These are phyloP conservation scores for Epichloe sibirici DNA, from an alignment of 2,329 filamentous ascomycete genomes.

Conservation along the genomic window DNA sequence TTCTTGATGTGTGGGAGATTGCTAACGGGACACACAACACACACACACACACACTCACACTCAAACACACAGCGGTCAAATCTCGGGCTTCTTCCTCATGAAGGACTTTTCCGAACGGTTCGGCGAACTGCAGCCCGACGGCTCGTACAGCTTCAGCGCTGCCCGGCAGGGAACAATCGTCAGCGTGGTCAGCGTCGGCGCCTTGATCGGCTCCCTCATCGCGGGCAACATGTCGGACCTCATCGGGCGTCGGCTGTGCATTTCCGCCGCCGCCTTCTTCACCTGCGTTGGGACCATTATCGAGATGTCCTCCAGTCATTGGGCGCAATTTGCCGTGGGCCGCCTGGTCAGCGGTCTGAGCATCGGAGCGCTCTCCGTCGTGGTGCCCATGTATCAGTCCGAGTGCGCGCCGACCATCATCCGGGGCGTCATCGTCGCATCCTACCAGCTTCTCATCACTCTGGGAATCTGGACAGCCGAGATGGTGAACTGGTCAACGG, in stretches of 20 bases:
- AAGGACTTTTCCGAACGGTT: constrained; percentile 43
- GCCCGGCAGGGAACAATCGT: constrained; percentile 49
- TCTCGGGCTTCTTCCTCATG: constrained; percentile 51
- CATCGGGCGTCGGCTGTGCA: constrained; percentile 49
- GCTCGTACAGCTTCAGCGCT: constrained; percentile 38
- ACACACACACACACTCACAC: not conserved
- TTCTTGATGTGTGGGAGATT: not conserved
- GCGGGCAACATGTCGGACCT: constrained; percentile 49
- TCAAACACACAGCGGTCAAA: constrained; percentile 37
- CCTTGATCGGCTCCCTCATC: constrained; percentile 43
- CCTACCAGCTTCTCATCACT: constrained; percentile 59
- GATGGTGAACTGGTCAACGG: constrained; percentile 50
- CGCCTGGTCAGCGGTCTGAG: constrained; percentile 54
- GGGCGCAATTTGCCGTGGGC: constrained; percentile 55
- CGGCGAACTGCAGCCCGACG: constrained; percentile 27
- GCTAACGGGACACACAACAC: not conserved
- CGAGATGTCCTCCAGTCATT: constrained; percentile 41
- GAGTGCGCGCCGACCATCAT: constrained; percentile 54
- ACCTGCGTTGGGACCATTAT: constrained; percentile 53
- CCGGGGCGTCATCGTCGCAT: constrained; percentile 49
- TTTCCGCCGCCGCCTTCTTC: constrained; percentile 49
- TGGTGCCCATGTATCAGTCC: constrained; percentile 57
- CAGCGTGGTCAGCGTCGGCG: constrained; percentile 48
- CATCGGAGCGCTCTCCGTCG: constrained; percentile 51
- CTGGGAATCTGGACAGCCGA: constrained; percentile 50